These are phyloP conservation scores for Lepraria neglecta DNA, from an alignment of 495 filamentous ascomycete genomes.

Conservation along the genomic window DNA sequence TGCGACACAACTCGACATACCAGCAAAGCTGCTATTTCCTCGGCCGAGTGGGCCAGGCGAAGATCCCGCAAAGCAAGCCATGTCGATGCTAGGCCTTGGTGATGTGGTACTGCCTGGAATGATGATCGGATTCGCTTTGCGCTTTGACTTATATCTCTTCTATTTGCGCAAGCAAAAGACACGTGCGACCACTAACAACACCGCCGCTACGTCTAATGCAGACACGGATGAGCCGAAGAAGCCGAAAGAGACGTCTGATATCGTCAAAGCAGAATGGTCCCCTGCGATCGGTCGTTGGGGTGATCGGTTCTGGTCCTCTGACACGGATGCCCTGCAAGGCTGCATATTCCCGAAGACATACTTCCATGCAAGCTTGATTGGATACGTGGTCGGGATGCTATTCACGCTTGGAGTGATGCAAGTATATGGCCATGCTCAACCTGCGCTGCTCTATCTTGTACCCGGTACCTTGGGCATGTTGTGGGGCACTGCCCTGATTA, in stretches of 20 bases:
- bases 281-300: conserved; percentile 67
- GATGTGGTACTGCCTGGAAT: conserved; percentile 94
- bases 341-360: conserved; percentile 73
- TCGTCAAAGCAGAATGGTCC: conserved; percentile 52
- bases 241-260: conserved; percentile 26
- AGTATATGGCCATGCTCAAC: conserved; percentile 73
- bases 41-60: conserved; percentile 46
- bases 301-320: conserved; percentile 73
- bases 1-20: conserved; percentile 81
- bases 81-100: conserved; percentile 86
- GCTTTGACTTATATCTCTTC: conserved; percentile 82
- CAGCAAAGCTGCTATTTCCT: conserved; percentile 87
- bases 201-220: too few relatives aligned
- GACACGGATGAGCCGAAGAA: conserved; percentile 9
- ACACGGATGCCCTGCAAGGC: conserved; percentile 19
- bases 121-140: conserved; percentile 77
- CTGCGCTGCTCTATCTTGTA: conserved; percentile 88
- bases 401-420: conserved; percentile 71
- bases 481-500: conserved; percentile 70
- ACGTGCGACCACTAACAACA: too few relatives aligned
- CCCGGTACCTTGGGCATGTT: conserved; percentile 70
- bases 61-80: conserved; percentile 38
- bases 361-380: conserved; percentile 70
- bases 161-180: conserved; percentile 57
- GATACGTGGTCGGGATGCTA: conserved; percentile 77